These are phyloP conservation scores for Aspergillus wentii DNA, from an alignment of 495 filamentous ascomycete species.

Conservation along the genomic window DNA sequence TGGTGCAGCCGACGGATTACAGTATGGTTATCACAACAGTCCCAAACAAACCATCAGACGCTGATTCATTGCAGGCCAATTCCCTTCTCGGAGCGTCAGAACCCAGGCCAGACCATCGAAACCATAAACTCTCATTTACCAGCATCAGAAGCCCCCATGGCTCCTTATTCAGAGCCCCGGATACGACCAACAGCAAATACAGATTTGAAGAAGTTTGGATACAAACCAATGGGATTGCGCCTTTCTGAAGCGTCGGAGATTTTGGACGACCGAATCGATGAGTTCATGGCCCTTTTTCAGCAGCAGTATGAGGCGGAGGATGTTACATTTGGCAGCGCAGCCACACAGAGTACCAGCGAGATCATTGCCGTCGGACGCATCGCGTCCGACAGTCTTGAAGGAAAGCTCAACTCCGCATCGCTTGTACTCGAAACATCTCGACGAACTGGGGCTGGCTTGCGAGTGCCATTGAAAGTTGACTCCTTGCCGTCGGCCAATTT, in stretches of 20 bases:
- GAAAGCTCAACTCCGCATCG: slow-evolving; percentile 76
- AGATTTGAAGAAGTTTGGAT: slow-evolving; percentile 84
- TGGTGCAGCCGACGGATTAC: slow-evolving; percentile 14
- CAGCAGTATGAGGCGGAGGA: slow-evolving; percentile 71
- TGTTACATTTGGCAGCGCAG: slow-evolving; percentile 80
- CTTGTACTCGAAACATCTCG: slow-evolving; percentile 84
- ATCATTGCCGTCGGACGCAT: slow-evolving; percentile 89
- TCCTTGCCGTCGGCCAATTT: slow-evolving; percentile 68
- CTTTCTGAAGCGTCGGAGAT: slow-evolving; percentile 87
- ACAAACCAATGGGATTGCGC: slow-evolving; percentile 91
- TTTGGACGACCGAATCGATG: slow-evolving; percentile 91
- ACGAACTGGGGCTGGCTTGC: slow-evolving; percentile 72
- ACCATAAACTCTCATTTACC: slow-evolving; percentile 74
- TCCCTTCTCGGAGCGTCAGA: slow-evolving; percentile 65
- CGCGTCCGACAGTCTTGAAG: slow-evolving; percentile 76
- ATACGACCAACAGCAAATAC: slow-evolving; percentile 77
- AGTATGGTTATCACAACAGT: no score
- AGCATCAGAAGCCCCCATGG: slow-evolving; percentile 62
- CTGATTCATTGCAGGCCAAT: slow-evolving; percentile 42
- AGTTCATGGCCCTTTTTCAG: slow-evolving; percentile 68
- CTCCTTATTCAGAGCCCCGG: slow-evolving; percentile 67
- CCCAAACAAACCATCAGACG: no score
- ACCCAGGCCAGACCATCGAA: slow-evolving; percentile 76
- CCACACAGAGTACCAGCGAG: slow-evolving; percentile 75
- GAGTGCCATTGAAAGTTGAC: slow-evolving; percentile 75